A percentile compares a stretch with the other conserved stretches of the same genome.
phyloP scores from a whole-genome alignment of 2,329 filamentous ascomycete genomes.

The Aspergillus udagawae region DNA sequence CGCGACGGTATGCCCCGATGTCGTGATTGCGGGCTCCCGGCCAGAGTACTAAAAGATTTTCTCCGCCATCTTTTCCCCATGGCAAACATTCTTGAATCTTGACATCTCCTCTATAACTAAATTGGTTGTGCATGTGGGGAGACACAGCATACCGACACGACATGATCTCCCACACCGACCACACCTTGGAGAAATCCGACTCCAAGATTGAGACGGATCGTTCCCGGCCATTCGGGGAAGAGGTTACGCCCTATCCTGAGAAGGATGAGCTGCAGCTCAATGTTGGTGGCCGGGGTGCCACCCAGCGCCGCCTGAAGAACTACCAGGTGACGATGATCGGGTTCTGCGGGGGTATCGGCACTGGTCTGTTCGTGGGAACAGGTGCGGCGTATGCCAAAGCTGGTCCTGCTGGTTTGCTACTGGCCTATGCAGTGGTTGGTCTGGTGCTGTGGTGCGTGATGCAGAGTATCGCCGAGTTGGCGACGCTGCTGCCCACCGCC shows the following conservation, averaged over 20 bases:
- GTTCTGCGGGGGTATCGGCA: conserved; percentile 49
- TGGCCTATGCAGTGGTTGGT: conserved; percentile 60
- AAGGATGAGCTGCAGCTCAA: conserved; percentile 26
- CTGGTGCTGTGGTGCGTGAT: conserved; percentile 85
- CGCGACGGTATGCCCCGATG: neutral
- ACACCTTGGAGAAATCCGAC: neutral
- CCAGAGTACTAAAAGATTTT: neutral
- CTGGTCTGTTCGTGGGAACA: conserved; percentile 79
- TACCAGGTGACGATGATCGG: conserved; percentile 33
- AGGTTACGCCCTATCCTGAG: conserved; percentile 14
- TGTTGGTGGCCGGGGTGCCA: conserved; percentile 29
- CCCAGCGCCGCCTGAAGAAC: conserved; percentile 32
- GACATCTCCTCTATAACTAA: neutral
- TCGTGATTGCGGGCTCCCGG: neutral
- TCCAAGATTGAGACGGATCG: neutral
- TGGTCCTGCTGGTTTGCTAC: conserved; percentile 69
- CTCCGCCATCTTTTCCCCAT: neutral
- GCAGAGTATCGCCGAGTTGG: conserved; percentile 84
- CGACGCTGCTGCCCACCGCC: conserved; percentile 83
- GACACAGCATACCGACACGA: neutral
- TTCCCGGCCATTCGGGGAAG: neutral
- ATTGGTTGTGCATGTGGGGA: neutral
- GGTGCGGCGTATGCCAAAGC: conserved; percentile 66
- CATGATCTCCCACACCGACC: neutral
- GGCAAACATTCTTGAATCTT: neutral